Percentiles rank a stretch among this genome's conserved stretches.
These are phyloP conservation scores for Lagenaria siceraria DNA, from an alignment of 306 rosid species.

Conservation along the genomic window DNA sequence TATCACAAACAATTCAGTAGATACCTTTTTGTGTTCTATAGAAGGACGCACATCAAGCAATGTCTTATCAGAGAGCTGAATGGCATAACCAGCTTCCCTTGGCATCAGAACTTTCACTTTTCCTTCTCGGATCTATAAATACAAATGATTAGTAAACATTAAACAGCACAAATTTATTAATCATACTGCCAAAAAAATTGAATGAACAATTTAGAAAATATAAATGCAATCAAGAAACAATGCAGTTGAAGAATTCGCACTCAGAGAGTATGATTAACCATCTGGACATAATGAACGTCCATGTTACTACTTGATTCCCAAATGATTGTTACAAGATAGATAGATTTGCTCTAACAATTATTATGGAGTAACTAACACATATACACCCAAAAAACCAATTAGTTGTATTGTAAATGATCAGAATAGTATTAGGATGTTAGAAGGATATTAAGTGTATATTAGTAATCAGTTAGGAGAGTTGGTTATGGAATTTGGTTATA, in stretches of 20 bases:
- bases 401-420: too few relatives aligned
- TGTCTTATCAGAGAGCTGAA: slow-evolving; percentile 80
- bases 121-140: slow-evolving; percentile 57
- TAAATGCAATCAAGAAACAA: background rate
- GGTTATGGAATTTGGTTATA: too few relatives aligned
- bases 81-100: slow-evolving; percentile 87
- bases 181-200: background rate
- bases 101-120: slow-evolving; percentile 72
- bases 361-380: background rate
- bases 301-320: background rate
- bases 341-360: background rate
- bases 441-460: too few relatives aligned
- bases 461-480: too few relatives aligned
- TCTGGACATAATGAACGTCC: background rate
- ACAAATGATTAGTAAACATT: background rate
- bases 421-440: too few relatives aligned
- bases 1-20: background rate
- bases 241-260: background rate
- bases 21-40: slow-evolving; percentile 62
- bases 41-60: slow-evolving; percentile 93
- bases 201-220: background rate
- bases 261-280: background rate
- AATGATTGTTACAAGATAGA: background rate
- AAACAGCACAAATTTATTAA: background rate
- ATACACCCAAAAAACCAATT: background rate